Conservation (phyloP, 2,329 filamentous ascomycete genomes). For the Scopulariopsis brevicaulis region DNA sequence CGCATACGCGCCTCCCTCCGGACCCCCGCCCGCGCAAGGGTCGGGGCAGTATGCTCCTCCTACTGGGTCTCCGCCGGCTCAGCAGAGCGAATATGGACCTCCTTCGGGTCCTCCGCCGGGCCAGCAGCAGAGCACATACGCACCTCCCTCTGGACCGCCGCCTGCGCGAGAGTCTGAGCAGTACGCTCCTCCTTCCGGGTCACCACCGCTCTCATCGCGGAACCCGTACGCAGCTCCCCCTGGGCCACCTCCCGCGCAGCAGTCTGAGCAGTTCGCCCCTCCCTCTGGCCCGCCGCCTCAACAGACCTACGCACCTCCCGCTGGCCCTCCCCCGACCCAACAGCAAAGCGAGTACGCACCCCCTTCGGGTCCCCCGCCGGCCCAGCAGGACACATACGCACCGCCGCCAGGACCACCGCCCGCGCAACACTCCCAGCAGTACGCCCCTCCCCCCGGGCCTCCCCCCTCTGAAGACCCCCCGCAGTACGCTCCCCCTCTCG, state of each 20-base stretch:
- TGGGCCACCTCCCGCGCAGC: conserved; percentile 15
- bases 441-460: conserved; percentile 4
- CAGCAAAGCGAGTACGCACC: neutral
- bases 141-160: conserved; percentile 14
- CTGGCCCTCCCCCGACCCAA: conserved; percentile 8
- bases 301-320: conserved; percentile 8
- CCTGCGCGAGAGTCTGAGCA: conserved; percentile 9
- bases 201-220: conserved; percentile 7
- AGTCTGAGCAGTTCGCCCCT: conserved; percentile 10
- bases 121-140: neutral
- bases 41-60: conserved; percentile 13
- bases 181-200: conserved; percentile 12
- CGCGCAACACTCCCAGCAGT: conserved; percentile 3
- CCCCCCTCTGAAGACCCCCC: conserved; percentile 3
- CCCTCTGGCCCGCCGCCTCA: conserved; percentile 13
- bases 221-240: conserved; percentile 8
- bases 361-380: neutral
- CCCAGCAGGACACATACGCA: conserved; percentile 8
- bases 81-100: conserved; percentile 5
- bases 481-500: conserved; percentile 7
- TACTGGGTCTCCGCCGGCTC: conserved; percentile 16
- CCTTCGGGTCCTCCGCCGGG: conserved; percentile 4
- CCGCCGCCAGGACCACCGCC: conserved; percentile 20
- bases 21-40: neutral
- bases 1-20: neutral